Base-by-base conservation (phyloP, 1,284 basidiomycete species). In the Phellopilus nigrolimitatus region DNA sequence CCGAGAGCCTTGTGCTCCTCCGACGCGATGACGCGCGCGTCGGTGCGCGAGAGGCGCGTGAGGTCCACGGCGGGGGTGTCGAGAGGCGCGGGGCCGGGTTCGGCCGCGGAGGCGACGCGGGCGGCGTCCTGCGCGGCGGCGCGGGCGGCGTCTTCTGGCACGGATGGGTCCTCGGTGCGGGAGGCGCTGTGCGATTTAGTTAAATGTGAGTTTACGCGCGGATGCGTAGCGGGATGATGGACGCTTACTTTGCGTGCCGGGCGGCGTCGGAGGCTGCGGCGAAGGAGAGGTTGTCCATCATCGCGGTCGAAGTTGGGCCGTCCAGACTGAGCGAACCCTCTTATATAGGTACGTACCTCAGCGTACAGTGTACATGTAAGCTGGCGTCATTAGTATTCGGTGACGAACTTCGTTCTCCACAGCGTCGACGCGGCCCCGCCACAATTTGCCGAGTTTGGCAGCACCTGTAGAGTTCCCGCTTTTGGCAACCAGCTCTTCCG, bases 1-100 rank as follows among this genome's bases (percentile, higher is more conserved):
- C 58, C 58, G 24, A 57, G 51, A 2, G 53, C 53, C 47, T 60
- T 57, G 39, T 60, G 61, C 43, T 64, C 62, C 27, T 59, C 57
- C 8, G 61, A 62, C 54, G 57, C 57, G 47, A 60, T 47, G 33
- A 42, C 45, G 5, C 48, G 47, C 2, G 59, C 61, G 28, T 56
- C 51, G 15, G n/a, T 24, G 25, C 5, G 41, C 25, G 41, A 44
- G 49, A 50, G 25, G 24, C 19, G 40, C 41, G 19, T 10, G 12
- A 50, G 40, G 19, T 50, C 38, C 17, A 38, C 49, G 12, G 41
- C 36, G 21, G 49, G 13, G 12, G 41, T 27, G 12, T 41, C 37
- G 25, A 25, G 49, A 1, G 44, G 24, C 4, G 41, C 10, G 36
- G 28, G 33, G 7, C 33, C 24, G n/a, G 31, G 13, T 2, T 21